Percentiles rank a stretch among this genome's conserved stretches.
These are phyloP conservation scores for Rubus parviflorus DNA, from an alignment of 306 rosid genomes.

Conservation along the genomic window DNA sequence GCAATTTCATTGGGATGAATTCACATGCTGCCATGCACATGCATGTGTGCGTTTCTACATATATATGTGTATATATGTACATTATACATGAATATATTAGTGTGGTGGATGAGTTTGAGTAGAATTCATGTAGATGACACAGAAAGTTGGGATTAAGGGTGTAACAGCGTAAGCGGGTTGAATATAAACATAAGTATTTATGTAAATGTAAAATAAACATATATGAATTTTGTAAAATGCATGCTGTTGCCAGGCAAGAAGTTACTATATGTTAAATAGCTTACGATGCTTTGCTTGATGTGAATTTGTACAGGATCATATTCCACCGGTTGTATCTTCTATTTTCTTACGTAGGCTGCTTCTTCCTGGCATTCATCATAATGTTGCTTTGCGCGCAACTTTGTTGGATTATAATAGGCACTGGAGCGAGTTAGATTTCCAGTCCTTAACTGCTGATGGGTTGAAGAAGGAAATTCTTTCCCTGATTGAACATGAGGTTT, in stretches of 20 bases:
- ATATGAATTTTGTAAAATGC: background rate
- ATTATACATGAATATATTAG: no score
- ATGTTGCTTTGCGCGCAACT: slow-evolving; percentile 68
- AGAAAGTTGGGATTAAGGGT: background rate
- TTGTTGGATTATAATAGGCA: slow-evolving; percentile 75
- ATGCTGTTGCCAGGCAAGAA: background rate
- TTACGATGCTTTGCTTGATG: slow-evolving; percentile 26
- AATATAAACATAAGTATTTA: background rate
- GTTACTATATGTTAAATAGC: slow-evolving; percentile 26
- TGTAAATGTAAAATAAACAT: background rate
- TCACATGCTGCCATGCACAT: background rate
- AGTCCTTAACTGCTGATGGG: slow-evolving; percentile 70
- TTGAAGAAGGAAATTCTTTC: slow-evolving; percentile 87
- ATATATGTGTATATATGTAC: no score
- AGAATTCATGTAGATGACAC: background rate
- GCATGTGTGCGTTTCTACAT: no score
- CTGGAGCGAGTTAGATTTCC: slow-evolving; percentile 75
- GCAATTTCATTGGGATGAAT: background rate
- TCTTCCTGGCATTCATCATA: slow-evolving; percentile 84
- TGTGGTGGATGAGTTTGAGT: background rate
- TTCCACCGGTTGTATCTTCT: slow-evolving; percentile 65
- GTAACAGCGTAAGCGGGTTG: background rate
- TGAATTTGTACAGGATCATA: slow-evolving; percentile 65
- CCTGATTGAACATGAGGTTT: slow-evolving; percentile 84
- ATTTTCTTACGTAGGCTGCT: slow-evolving; percentile 81